Evolutionary conservation across 176 grass and related monocot species (phyloP), one percentile per base, ranked within the genome.

Genomic region (Avena insularis): DNA sequence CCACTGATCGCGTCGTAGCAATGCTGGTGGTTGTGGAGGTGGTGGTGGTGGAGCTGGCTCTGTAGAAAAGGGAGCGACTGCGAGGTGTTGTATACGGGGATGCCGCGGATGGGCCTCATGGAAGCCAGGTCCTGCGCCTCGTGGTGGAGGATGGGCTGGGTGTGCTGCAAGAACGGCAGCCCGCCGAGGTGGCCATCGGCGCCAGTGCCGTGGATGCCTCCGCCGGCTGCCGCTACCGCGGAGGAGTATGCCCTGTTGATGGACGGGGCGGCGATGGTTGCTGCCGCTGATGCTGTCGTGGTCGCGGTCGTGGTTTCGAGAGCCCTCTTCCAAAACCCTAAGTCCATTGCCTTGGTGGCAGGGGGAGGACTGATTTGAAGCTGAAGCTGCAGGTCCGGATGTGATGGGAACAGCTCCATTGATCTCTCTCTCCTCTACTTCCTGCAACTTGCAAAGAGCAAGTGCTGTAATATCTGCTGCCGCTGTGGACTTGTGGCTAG

Each of bases 271-370:
- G 51, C 1, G 9, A 79, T 33, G 48, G 77, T 53, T 10, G 80
- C 36, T n/a, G 69, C 27, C 65, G 77, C 47, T 11, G 85, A 7
- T 38, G 81, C 55, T 2, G 75, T 8, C 0, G 47, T 31, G 47
- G 72, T 77, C 9, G 68, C 51, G 0, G 57, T 66, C 75, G 75
- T 67, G 83, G 67, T 82, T 15, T 93, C 87, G n/a, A 93, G 81
- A 17, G 93, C 65, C 79, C 91, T 85, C 83, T 91, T 98, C 91
- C 90, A 93, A 88, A 95, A 98, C 93, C 96, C 96, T 94, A 98
- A 78, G n/a, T 95, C 91, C 86, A 89, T 65, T 69, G 84, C 49
- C 82, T 93, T 82, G 62, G 64, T 92, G 74, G 84, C 80, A 15
- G 85, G 77, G 15, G 91, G 91, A 36, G 91, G 85, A 12, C 88